Conservation (phyloP, 495 filamentous ascomycete genomes). For the Lineolata rhizophorae region DNA sequence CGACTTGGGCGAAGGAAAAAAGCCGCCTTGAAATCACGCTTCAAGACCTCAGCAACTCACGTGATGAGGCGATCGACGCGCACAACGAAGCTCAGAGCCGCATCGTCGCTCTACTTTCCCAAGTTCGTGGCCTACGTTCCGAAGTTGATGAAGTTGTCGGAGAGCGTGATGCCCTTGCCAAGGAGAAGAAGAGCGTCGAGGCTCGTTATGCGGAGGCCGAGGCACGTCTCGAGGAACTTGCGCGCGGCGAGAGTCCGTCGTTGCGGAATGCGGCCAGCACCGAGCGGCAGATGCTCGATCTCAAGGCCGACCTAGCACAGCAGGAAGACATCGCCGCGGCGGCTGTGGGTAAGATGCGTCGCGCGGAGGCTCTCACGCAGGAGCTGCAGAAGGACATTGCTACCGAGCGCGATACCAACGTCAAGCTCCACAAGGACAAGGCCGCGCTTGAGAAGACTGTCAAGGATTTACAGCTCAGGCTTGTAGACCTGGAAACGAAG, state of each 20-base stretch:
- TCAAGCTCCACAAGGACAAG: conserved; percentile 79
- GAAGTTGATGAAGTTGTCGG: conserved; percentile 67
- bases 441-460: conserved; percentile 70
- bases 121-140: conserved; percentile 66
- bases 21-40: conserved; percentile 74
- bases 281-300: conserved; percentile 73
- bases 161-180: conserved; percentile 64
- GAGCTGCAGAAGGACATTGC: conserved; percentile 92
- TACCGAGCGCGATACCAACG: conserved; percentile 67
- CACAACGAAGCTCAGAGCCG: conserved; percentile 90
- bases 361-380: conserved; percentile 66
- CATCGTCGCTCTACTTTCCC: conserved; percentile 75
- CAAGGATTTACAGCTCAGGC: conserved; percentile 74
- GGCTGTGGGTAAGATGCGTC: conserved; percentile 94
- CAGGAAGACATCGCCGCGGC: conserved; percentile 86
- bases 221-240: conserved; percentile 77
- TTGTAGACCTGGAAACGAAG: conserved; percentile 91
- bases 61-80: conserved; percentile 78
- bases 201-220: conserved; percentile 71
- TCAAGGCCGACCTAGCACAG: conserved; percentile 75
- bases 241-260: conserved; percentile 66
- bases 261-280: conserved; percentile 80
- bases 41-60: conserved; percentile 68
- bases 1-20: conserved; percentile 97
- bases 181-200: conserved; percentile 83